Percentiles rank a stretch among this genome's conserved stretches.
Evolutionary conservation across 177 flowering plant species (phyloP).

Genomic region (Tripterygium wilfordii): DNA sequence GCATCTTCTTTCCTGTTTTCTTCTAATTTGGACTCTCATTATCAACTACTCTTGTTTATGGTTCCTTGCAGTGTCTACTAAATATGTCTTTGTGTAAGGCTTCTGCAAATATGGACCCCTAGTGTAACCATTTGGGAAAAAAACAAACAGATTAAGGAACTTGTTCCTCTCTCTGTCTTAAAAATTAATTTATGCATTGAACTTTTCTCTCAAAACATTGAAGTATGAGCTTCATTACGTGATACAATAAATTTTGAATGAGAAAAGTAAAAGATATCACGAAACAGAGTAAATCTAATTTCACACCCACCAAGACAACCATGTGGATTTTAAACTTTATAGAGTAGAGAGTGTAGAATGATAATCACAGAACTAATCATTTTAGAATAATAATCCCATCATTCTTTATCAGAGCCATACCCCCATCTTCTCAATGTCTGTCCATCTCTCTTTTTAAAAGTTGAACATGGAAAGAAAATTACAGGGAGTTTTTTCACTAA

Average conservation of each 20-base stretch:
- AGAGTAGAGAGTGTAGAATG: not conserved
- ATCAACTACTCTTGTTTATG: too few species aligned
- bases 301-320: not conserved
- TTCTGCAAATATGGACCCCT: too few species aligned
- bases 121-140: too few species aligned
- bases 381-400: slow-evolving; percentile 57
- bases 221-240: slow-evolving; percentile 9
- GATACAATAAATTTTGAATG: not conserved
- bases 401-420: slow-evolving; percentile 11
- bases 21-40: too few species aligned
- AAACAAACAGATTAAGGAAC: too few species aligned
- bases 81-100: too few species aligned
- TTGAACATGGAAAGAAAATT: not conserved
- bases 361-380: slow-evolving; percentile 45
- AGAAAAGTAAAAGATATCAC: slow-evolving; percentile 6
- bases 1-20: too few species aligned
- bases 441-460: not conserved
- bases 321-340: not conserved
- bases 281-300: slow-evolving; percentile 4
- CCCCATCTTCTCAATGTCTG: not conserved
- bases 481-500: slow-evolving; percentile 6
- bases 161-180: too few species aligned
- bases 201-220: slow-evolving; percentile 2
- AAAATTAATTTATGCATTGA: too few species aligned
- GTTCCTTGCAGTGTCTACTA: too few species aligned